phyloP scores from a whole-genome alignment of 257 asterid genomes.

The Lycium ferocissimum region DNA sequence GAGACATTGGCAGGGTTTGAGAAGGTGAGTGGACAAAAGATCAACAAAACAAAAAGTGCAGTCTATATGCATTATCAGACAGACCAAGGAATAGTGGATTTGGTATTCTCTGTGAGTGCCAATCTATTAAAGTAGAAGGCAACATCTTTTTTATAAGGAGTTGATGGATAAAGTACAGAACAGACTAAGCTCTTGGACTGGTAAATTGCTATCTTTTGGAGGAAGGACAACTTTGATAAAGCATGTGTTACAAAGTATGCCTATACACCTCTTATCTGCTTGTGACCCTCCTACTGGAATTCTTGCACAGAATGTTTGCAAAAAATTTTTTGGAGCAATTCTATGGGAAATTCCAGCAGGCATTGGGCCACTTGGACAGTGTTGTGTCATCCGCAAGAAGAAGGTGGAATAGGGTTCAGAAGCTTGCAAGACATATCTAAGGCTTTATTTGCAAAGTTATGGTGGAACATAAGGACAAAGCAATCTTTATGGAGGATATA shows the following conservation, averaged over 20 bases:
- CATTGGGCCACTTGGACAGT: neutral
- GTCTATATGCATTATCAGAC: neutral
- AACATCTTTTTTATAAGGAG: too few species aligned
- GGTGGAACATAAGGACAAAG: neutral
- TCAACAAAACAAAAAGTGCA: neutral
- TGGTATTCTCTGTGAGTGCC: neutral
- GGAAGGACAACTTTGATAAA: neutral
- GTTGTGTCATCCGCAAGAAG: neutral
- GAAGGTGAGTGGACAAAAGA: neutral
- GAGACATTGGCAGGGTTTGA: too few species aligned
- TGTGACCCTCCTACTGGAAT: too few species aligned
- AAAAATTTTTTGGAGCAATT: too few species aligned
- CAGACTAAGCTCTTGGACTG: neutral
- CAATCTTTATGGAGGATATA: neutral
- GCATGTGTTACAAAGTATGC: neutral
- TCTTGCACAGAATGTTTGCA: neutral
- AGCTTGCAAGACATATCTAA: too few species aligned
- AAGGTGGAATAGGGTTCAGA: too few species aligned
- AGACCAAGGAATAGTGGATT: neutral
- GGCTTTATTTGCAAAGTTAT: too few species aligned
- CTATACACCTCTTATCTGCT: neutral
- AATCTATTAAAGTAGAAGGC: neutral
- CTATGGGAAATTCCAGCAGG: neutral
- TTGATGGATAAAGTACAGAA: neutral
- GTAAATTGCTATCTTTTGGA: neutral